phyloP scores from a whole-genome alignment of 768 basidiomycete genomes.

The Leccinum incarnatum region DNA sequence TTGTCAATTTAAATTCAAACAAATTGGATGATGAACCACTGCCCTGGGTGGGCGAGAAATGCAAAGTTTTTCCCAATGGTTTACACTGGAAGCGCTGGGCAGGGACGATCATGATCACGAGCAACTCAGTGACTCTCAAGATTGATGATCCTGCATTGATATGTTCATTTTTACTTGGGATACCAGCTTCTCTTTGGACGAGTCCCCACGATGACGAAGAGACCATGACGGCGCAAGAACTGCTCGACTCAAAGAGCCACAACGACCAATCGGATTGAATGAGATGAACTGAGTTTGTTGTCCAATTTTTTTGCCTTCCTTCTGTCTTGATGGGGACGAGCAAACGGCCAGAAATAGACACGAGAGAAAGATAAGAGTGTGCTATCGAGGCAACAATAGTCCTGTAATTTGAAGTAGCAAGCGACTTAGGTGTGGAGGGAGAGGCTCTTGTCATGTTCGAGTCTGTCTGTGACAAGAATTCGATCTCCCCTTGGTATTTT shows the following conservation, averaged over 20 bases:
- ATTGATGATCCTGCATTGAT: conserved; percentile 19
- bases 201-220: conserved; percentile 18
- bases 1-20: background rate
- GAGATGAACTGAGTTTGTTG: background rate
- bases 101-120: background rate
- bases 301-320: no score
- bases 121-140: background rate
- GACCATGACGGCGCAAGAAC: conserved; percentile 20
- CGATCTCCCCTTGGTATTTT: background rate
- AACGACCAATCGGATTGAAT: background rate
- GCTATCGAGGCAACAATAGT: conserved; percentile 11
- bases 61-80: background rate
- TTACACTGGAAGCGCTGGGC: background rate
- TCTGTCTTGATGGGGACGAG: no score
- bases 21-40: background rate
- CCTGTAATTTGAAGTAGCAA: conserved; percentile 24
- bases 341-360: conserved; percentile 11
- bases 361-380: conserved; percentile 1
- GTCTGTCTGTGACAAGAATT: background rate
- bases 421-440: conserved; percentile 1
- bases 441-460: no score
- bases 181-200: conserved; percentile 3
- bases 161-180: background rate
- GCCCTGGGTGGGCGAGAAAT: background rate
- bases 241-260: background rate